Evolutionary conservation across 148 eudicot species (phyloP).

Genomic region (Polygonum aviculare): DNA sequence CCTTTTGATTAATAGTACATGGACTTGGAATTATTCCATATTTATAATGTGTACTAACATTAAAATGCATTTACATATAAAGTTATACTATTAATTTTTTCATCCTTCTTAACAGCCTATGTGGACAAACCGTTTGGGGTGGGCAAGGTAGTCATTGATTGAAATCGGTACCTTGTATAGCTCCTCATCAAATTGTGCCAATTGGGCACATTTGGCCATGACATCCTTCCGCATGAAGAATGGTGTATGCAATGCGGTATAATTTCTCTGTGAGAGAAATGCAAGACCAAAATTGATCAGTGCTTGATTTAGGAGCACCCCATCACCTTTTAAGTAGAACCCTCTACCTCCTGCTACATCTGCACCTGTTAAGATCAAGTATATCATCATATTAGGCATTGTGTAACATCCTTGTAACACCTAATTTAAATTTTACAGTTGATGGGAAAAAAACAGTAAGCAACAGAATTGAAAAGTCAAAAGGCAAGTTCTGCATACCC

Average conservation of each 20-base stretch:
- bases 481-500: conserved; percentile 29
- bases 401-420: not conserved
- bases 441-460: not conserved
- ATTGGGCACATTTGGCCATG: conserved; percentile 96
- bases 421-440: not conserved
- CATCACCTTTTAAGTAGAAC: conserved; percentile 86
- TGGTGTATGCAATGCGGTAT: conserved; percentile 77
- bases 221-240: conserved; percentile 92
- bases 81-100: too few relatives aligned
- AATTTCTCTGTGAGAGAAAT: conserved; percentile 53
- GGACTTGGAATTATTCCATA: not conserved
- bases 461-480: not conserved
- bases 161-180: conserved; percentile 68
- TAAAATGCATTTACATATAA: not conserved
- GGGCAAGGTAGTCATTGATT: not conserved
- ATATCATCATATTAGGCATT: not conserved
- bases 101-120: not conserved
- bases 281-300: conserved; percentile 76
- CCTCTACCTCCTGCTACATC: conserved; percentile 98
- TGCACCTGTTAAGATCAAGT: conserved; percentile 42
- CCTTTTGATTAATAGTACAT: not conserved
- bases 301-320: conserved; percentile 90
- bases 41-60: not conserved
- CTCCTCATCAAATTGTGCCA: conserved; percentile 95
- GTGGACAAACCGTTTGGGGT: not conserved